phyloP scores from a whole-genome alignment of 139 green algal species.

The Pleodorina starrii region DNA sequence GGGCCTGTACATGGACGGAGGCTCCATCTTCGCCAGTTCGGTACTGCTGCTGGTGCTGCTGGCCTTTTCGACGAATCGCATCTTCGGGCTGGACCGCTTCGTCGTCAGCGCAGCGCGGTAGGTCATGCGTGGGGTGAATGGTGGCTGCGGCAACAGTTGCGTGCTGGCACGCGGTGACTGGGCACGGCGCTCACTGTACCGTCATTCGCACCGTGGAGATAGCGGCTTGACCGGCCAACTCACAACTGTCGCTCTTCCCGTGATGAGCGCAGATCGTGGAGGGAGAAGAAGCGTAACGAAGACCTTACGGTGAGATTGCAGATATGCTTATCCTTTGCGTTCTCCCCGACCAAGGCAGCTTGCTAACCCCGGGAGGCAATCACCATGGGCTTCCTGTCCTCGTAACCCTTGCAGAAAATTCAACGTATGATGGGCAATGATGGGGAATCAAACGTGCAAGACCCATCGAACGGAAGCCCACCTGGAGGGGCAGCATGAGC shows the following conservation, averaged over 20 bases:
- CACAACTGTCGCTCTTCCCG: too few species aligned
- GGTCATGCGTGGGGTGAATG: neutral
- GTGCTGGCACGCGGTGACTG: too few species aligned
- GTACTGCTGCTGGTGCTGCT: constrained; percentile 11
- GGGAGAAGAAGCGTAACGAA: neutral
- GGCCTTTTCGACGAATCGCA: constrained; percentile 14
- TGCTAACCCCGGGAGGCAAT: neutral
- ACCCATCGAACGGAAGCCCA: neutral
- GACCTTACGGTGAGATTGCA: neutral
- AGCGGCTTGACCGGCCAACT: too few species aligned
- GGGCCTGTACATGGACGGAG: constrained; percentile 20
- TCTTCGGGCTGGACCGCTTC: constrained; percentile 1
- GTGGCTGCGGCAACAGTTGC: too few species aligned
- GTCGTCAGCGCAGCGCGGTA: neutral
- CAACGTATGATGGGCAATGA: neutral
- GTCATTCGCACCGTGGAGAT: too few species aligned
- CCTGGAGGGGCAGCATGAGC: neutral
- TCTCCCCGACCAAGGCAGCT: neutral
- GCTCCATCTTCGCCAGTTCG: constrained; percentile 14
- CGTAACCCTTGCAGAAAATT: neutral
- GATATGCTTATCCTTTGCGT: too few species aligned
- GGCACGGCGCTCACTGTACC: too few species aligned
- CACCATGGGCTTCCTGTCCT: neutral
- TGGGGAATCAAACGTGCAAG: neutral
- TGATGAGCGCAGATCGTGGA: constrained; percentile 7